Percentiles rank a stretch among this genome's conserved stretches.
phyloP scores from a whole-genome alignment of 73 alveolate species.

The Paramecium pentaurelia region DNA sequence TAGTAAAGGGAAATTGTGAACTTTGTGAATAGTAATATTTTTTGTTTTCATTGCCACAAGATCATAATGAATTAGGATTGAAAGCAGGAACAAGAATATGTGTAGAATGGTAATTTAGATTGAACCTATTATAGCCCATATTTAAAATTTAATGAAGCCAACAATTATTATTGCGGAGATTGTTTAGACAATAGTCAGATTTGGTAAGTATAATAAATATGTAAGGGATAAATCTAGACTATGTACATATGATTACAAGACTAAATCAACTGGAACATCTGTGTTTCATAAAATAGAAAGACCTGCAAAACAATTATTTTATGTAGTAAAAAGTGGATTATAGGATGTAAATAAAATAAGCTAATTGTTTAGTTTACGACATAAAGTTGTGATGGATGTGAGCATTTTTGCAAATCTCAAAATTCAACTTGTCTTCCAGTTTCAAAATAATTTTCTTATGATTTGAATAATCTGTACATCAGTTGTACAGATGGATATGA shows the following conservation, averaged over 20 bases:
- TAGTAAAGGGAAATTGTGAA: not conserved
- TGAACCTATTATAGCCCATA: not conserved
- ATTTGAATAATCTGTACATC: slow-evolving; percentile 9
- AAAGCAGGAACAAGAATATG: slow-evolving; percentile 28
- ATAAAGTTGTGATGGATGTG: slow-evolving; percentile 23
- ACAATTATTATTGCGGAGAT: slow-evolving; percentile 27
- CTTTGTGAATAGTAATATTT: not conserved
- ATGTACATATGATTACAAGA: slow-evolving; percentile 21
- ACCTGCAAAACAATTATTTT: not conserved
- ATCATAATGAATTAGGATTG: not conserved
- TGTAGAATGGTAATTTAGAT: not conserved
- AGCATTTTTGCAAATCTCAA: not conserved
- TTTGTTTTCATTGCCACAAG: not conserved
- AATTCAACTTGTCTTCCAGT: not conserved
- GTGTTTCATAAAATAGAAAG: not conserved
- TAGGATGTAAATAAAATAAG: not conserved
- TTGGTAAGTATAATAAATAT: not conserved
- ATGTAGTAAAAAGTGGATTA: not conserved
- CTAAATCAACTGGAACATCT: not conserved
- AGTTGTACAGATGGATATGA: not conserved
- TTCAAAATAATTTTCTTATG: not conserved
- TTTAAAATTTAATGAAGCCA: not conserved
- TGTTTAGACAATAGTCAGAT: slow-evolving; percentile 8
- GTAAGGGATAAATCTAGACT: not conserved
- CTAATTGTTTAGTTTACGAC: not conserved